Conservation (phyloP, 805 yeast species). For the Wickerhamiella hasegawae region DNA sequence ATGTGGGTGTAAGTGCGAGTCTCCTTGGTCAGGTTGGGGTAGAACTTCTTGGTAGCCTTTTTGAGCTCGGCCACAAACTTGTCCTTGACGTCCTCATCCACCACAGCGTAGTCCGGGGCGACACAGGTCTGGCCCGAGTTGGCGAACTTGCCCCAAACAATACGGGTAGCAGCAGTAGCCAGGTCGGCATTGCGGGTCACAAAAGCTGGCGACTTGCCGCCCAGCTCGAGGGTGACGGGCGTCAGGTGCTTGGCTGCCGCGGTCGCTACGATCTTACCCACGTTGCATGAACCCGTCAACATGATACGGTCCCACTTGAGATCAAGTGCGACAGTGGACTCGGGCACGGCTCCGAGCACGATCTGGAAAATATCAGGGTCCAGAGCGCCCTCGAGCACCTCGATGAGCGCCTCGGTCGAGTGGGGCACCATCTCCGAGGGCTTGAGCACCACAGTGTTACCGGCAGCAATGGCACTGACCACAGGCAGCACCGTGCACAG, state of each 20-base stretch:
- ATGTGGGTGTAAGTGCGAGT: conserved; percentile 40
- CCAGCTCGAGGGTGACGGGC: conserved; percentile 69
- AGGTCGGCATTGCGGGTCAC: conserved; percentile 35
- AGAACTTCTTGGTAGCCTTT: conserved; percentile 30
- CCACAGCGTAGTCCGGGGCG: conserved; percentile 68
- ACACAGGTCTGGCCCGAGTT: conserved; percentile 89
- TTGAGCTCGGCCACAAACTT: conserved; percentile 31
- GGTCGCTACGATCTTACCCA: conserved; percentile 60
- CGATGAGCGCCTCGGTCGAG: conserved; percentile 40
- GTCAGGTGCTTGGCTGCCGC: conserved; percentile 78
- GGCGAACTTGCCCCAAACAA: conserved; percentile 60
- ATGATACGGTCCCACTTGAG: conserved; percentile 66
- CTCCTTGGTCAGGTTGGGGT: conserved; percentile 24
- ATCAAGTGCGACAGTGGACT: conserved; percentile 41
- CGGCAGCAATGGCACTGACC: conserved; percentile 70
- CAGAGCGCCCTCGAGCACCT: conserved; percentile 35
- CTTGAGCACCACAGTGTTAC: conserved; percentile 64
- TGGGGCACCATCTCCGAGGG: conserved; percentile 60
- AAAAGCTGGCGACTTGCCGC: conserved; percentile 84
- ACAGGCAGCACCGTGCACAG: conserved; percentile 47
- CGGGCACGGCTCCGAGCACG: conserved; percentile 59
- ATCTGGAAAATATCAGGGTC: conserved; percentile 41
- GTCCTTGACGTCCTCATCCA: conserved; percentile 41
- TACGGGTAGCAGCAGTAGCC: conserved; percentile 35
- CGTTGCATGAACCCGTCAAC: conserved; percentile 67